These are phyloP conservation scores for Paraconiothyrium brasiliense DNA, from an alignment of 2,329 filamentous ascomycete species.

Conservation along the genomic window DNA sequence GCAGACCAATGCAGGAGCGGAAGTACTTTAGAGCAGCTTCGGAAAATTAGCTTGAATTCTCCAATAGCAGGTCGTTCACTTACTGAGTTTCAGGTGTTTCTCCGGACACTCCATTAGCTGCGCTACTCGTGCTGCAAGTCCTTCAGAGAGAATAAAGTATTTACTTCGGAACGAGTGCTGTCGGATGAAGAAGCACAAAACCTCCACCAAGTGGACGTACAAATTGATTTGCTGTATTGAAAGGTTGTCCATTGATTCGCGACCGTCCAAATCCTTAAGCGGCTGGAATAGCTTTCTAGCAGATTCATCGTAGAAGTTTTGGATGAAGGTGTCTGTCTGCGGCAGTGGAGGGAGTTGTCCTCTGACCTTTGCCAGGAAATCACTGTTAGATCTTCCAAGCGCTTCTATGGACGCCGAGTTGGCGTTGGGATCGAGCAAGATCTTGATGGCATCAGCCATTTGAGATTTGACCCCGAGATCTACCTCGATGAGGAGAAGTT, in stretches of 20 bases:
- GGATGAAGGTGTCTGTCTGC: conserved; percentile 85
- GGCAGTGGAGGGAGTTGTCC: conserved; percentile 61
- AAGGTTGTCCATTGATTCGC: conserved; percentile 71
- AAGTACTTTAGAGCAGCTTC: conserved; percentile 92
- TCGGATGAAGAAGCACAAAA: conserved; percentile 91
- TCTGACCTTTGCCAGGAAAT: conserved; percentile 72
- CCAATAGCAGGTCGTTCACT: conserved; percentile 47
- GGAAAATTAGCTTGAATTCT: conserved; percentile 28
- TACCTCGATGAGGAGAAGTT: conserved; percentile 87
- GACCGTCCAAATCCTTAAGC: conserved; percentile 78
- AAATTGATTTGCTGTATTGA: conserved; percentile 86
- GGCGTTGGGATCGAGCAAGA: conserved; percentile 80
- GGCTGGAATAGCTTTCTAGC: conserved; percentile 87
- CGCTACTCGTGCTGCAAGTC: conserved; percentile 78
- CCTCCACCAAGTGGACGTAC: conserved; percentile 89
- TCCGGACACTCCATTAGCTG: conserved; percentile 84
- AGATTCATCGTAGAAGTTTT: conserved; percentile 88
- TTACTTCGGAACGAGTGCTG: conserved; percentile 88
- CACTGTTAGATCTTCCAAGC: conserved; percentile 69
- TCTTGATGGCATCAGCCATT: conserved; percentile 93
- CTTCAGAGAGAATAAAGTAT: conserved; percentile 83
- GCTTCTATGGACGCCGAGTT: conserved; percentile 68
- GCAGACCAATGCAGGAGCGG: conserved; percentile 81
- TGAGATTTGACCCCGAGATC: conserved; percentile 96
- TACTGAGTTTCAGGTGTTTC: conserved; percentile 91